Evolutionary conservation across 1,139 yeast species (phyloP).

Genomic region (Sugiyamaella pinicola): DNA sequence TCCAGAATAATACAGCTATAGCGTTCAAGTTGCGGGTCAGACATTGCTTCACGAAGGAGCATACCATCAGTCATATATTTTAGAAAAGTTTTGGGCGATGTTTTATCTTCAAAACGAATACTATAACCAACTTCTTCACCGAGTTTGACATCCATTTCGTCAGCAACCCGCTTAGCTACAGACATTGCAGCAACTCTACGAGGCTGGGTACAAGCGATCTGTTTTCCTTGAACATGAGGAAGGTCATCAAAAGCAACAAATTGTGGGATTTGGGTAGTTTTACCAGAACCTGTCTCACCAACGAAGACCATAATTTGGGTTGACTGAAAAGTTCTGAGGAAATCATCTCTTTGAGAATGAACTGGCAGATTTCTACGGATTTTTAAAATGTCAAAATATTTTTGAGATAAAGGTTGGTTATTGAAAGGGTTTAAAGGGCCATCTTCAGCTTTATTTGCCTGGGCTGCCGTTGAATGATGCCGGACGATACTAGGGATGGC

Average conservation of each 20-base stretch:
- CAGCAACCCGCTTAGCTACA: constrained; percentile 94
- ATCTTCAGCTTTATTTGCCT: constrained; percentile 66
- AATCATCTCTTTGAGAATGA: constrained; percentile 89
- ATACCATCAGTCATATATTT: constrained; percentile 99
- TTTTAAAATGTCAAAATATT: constrained; percentile 75
- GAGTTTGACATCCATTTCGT: constrained; percentile 87
- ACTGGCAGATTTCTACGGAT: constrained; percentile 88
- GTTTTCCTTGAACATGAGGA: constrained; percentile 75
- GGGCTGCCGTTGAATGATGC: constrained; percentile 71
- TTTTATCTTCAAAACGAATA: constrained; percentile 90
- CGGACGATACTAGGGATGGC: constrained; percentile 35
- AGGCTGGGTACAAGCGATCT: constrained; percentile 96
- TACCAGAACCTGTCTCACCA: constrained; percentile 99
- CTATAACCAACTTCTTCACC: constrained; percentile 95
- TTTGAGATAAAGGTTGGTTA: constrained; percentile 58
- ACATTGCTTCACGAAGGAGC: constrained; percentile 97
- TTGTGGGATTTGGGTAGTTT: constrained; percentile 96
- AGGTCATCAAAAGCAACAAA: constrained; percentile 91
- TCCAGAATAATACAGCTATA: constrained; percentile 92
- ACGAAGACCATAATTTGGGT: constrained; percentile 97
- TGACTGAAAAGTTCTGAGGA: constrained; percentile 74
- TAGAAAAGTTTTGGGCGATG: constrained; percentile 69
- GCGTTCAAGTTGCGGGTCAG: constrained; percentile 76
- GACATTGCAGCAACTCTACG: constrained; percentile 98
- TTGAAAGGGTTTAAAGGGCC: constrained; percentile 77